Conservation (phyloP, 1,139 yeast genomes). For the Lodderomyces beijingensis region DNA sequence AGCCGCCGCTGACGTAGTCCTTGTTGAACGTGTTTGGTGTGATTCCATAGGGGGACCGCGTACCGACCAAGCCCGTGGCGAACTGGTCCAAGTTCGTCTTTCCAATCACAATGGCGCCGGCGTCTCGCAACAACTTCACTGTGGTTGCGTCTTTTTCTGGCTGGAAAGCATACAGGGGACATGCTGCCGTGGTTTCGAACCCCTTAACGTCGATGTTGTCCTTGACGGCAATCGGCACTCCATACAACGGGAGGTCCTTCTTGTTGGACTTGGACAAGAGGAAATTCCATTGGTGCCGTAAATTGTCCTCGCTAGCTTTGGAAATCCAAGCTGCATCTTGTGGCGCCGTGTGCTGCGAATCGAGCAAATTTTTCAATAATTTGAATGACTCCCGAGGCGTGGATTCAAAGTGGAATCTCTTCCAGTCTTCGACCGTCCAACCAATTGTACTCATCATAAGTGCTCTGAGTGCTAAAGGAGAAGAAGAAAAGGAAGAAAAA, state of each 20-base stretch:
- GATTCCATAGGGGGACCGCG: conserved; percentile 88
- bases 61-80: conserved; percentile 95
- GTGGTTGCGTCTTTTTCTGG: conserved; percentile 73
- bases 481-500: not conserved
- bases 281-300: conserved; percentile 74
- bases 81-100: conserved; percentile 94
- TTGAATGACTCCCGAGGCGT: conserved; percentile 59
- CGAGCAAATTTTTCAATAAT: conserved; percentile 44
- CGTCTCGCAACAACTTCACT: conserved; percentile 62
- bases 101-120: conserved; percentile 89
- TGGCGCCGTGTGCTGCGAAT: conserved; percentile 41
- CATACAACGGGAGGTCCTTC: conserved; percentile 58
- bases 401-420: conserved; percentile 57
- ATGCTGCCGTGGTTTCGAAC: conserved; percentile 88
- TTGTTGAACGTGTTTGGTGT: conserved; percentile 74
- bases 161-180: conserved; percentile 71
- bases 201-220: conserved; percentile 90
- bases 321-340: conserved; percentile 91
- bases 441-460: conserved; percentile 17
- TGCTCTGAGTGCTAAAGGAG: not conserved
- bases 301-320: conserved; percentile 54
- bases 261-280: conserved; percentile 61
- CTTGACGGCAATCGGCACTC: conserved; percentile 92
- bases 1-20: conserved; percentile 87
- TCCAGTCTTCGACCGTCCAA: conserved; percentile 60